Conservation (phyloP, 331 rosid species). For the Erythrophleum ivorense region DNA sequence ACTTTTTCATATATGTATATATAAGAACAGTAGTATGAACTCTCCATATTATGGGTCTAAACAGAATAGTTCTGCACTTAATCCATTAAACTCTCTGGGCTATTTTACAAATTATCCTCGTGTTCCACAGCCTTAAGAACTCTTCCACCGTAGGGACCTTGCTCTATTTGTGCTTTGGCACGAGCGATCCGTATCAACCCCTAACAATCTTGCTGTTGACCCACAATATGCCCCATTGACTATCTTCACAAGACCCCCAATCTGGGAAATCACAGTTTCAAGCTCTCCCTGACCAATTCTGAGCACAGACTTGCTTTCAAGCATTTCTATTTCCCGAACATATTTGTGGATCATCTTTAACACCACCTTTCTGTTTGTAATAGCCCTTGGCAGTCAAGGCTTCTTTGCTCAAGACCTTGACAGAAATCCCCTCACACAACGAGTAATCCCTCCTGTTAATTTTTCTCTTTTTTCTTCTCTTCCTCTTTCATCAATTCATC, state of each 20-base stretch:
- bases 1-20: too few relatives aligned
- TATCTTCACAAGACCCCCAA: constrained; percentile 82
- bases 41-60: too few relatives aligned
- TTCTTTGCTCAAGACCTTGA: constrained; percentile 82
- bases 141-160: constrained; percentile 90
- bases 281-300: constrained; percentile 88
- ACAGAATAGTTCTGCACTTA: not conserved
- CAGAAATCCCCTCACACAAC: constrained; percentile 91
- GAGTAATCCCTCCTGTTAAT: constrained; percentile 82
- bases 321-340: constrained; percentile 88
- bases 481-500: constrained; percentile 84
- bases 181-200: constrained; percentile 71
- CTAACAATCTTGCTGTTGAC: constrained; percentile 66
- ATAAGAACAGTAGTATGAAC: not conserved
- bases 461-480: constrained; percentile 82
- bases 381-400: constrained; percentile 82
- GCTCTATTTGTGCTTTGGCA: constrained; percentile 86
- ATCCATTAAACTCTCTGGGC: constrained; percentile 43
- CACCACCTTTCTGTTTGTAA: constrained; percentile 87
- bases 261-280: constrained; percentile 84
- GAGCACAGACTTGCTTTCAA: constrained; percentile 81
- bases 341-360: constrained; percentile 78
- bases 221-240: constrained; percentile 91
- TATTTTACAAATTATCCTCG: constrained; percentile 77
- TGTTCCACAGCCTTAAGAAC: constrained; percentile 80